A percentile compares a stretch with the other conserved stretches of the same genome.
Evolutionary conservation across 1,284 basidiomycete genomes (phyloP).

Genomic region (Microbotryum silenes-acaulis): DNA sequence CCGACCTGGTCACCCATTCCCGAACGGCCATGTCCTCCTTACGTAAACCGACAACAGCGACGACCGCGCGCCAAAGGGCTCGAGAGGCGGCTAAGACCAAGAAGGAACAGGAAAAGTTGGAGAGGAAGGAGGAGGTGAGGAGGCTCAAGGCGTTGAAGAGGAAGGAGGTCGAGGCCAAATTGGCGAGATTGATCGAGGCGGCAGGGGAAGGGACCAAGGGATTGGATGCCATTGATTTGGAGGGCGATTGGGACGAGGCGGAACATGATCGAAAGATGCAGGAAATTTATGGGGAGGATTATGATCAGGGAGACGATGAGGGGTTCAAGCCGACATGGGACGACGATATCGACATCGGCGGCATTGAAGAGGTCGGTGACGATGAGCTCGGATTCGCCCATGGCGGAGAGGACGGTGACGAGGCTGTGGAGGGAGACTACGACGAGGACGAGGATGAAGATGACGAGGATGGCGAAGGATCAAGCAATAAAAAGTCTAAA

Average conservation of each 20-base stretch:
- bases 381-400: slow-evolving; percentile 36
- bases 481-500: slow-evolving; percentile 20
- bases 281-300: slow-evolving; percentile 53
- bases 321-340: slow-evolving; percentile 76
- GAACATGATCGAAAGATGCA: slow-evolving; percentile 71
- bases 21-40: slow-evolving; percentile 50
- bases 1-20: slow-evolving; percentile 68
- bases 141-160: slow-evolving; percentile 73
- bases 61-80: slow-evolving; percentile 61
- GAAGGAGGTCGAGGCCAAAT: slow-evolving; percentile 67
- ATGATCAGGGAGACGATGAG: slow-evolving; percentile 51
- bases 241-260: slow-evolving; percentile 68
- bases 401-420: slow-evolving; percentile 42
- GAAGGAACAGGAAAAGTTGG: slow-evolving; percentile 66
- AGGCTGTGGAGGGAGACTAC: slow-evolving; percentile 42
- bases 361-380: slow-evolving; percentile 52
- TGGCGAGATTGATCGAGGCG: slow-evolving; percentile 63
- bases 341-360: slow-evolving; percentile 72
- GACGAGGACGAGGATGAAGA: slow-evolving; percentile 45
- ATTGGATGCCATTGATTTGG: slow-evolving; percentile 39
- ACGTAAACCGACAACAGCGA: slow-evolving; percentile 26
- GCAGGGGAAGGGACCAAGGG: slow-evolving; percentile 43
- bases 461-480: slow-evolving; percentile 40
- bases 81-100: slow-evolving; percentile 65
- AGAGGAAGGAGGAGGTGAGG: slow-evolving; percentile 69